phyloP scores from a whole-genome alignment of 441 rosid genomes.

The Pelargonium australe region DNA sequence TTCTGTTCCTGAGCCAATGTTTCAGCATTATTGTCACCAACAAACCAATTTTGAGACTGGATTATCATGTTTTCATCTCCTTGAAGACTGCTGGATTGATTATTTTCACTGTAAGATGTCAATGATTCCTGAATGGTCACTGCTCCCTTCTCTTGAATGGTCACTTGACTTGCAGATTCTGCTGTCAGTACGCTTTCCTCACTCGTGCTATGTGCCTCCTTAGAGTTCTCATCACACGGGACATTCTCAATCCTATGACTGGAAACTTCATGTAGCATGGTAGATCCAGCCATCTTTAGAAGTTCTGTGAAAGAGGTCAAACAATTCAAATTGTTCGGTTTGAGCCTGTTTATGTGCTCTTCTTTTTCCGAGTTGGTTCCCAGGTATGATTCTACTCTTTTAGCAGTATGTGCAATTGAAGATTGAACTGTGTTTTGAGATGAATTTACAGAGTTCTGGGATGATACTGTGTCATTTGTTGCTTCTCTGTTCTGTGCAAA shows the following conservation, averaged over 20 bases:
- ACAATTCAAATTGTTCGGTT: slow-evolving; percentile 21
- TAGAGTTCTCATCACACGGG: slow-evolving; percentile 27
- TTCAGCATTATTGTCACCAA: slow-evolving; percentile 24
- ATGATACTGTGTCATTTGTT: slow-evolving; percentile 14
- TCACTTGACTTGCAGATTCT: slow-evolving; percentile 26
- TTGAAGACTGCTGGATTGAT: slow-evolving; percentile 28
- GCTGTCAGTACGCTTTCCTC: slow-evolving; percentile 25
- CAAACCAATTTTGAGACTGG: slow-evolving; percentile 24
- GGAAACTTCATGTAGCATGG: slow-evolving; percentile 27
- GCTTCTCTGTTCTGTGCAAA: slow-evolving; percentile 21
- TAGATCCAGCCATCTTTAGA: slow-evolving; percentile 37
- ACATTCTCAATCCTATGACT: slow-evolving; percentile 22
- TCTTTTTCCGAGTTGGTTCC: slow-evolving; percentile 43
- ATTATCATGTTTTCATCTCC: slow-evolving; percentile 23
- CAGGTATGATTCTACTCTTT: slow-evolving; percentile 45
- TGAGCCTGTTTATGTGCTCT: slow-evolving; percentile 23
- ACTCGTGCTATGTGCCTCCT: slow-evolving; percentile 19
- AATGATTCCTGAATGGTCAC: slow-evolving; percentile 21
- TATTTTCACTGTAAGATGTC: slow-evolving; percentile 28
- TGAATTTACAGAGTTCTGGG: slow-evolving; percentile 7
- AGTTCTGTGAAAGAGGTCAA: slow-evolving; percentile 52
- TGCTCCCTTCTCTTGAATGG: slow-evolving; percentile 23
- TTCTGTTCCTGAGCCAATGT: slow-evolving; percentile 24
- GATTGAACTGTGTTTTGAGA: neutral
- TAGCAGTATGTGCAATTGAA: slow-evolving; percentile 19